A percentile compares a stretch with the other conserved stretches of the same genome.
Evolutionary conservation across 176 grass and related monocot genomes (phyloP).

Genomic region (Cenchrus purpureus): DNA sequence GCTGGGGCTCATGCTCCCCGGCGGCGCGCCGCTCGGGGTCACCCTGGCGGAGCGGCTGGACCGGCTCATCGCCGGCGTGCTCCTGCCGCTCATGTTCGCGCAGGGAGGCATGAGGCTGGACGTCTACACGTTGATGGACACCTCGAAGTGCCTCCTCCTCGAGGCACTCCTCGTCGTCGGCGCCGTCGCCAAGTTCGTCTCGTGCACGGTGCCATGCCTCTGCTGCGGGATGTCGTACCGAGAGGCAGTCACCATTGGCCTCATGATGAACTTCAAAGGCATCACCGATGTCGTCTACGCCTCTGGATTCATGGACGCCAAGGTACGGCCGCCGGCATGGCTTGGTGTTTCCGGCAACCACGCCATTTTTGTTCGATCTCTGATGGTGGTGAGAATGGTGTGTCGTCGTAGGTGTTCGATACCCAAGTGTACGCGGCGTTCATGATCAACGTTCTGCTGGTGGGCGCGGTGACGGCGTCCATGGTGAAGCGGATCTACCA

Average conservation of each 20-base stretch:
- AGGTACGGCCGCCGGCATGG: background rate
- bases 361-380: no score
- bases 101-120: slow-evolving; percentile 60
- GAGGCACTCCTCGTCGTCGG: slow-evolving; percentile 54
- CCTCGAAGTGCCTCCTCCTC: slow-evolving; percentile 37
- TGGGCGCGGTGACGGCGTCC: slow-evolving; percentile 46
- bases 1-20: slow-evolving; percentile 77
- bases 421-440: slow-evolving; percentile 56
- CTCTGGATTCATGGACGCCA: slow-evolving; percentile 38
- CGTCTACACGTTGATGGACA: slow-evolving; percentile 23
- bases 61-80: slow-evolving; percentile 59
- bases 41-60: slow-evolving; percentile 70
- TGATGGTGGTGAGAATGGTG: background rate
- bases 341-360: no score
- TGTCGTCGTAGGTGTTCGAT: slow-evolving; percentile 38
- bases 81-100: slow-evolving; percentile 70
- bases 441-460: slow-evolving; percentile 54
- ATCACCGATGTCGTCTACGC: slow-evolving; percentile 62
- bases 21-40: slow-evolving; percentile 77
- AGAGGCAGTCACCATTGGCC: slow-evolving; percentile 53
- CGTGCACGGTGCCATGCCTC: slow-evolving; percentile 49
- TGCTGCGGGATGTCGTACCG: slow-evolving; percentile 55
- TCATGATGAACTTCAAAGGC: slow-evolving; percentile 91
- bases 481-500: slow-evolving; percentile 69
- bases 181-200: slow-evolving; percentile 53